A percentile compares a stretch with the other conserved stretches of the same genome.
Evolutionary conservation across 345 rosid genomes (phyloP).

Genomic region (Aethionema arabicum): DNA sequence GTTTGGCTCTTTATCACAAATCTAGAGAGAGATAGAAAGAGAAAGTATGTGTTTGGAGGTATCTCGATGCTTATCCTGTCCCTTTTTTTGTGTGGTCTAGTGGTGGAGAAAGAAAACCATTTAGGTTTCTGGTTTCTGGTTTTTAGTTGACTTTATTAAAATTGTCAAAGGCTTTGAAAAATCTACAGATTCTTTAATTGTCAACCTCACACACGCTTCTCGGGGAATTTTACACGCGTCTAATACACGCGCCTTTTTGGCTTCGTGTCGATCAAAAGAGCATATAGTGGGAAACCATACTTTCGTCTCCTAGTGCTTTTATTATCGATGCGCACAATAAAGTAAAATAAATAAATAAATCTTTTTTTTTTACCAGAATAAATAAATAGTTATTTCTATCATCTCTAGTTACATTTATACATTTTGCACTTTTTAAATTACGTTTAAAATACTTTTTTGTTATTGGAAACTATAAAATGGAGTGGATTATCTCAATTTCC

Average conservation of each 20-base stretch:
- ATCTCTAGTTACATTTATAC: too few relatives aligned
- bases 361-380: constrained; percentile 10
- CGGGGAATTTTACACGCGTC: constrained; percentile 44
- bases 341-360: not conserved
- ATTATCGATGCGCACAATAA: constrained; percentile 29
- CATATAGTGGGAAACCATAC: constrained; percentile 37
- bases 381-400: too few relatives aligned
- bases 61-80: constrained; percentile 68
- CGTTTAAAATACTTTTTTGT: too few relatives aligned
- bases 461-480: too few relatives aligned
- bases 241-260: constrained; percentile 29
- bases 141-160: constrained; percentile 49
- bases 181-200: constrained; percentile 4
- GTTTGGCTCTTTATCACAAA: constrained; percentile 19
- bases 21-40: constrained; percentile 35
- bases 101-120: constrained; percentile 34
- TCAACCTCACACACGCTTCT: constrained; percentile 25
- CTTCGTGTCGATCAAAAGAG: not conserved
- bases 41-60: constrained; percentile 35
- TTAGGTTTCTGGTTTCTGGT: constrained; percentile 43
- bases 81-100: constrained; percentile 35
- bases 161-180: constrained; percentile 59
- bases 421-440: too few relatives aligned
- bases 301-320: not conserved
- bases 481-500: too few relatives aligned